Percentiles rank a stretch among this genome's conserved stretches.
Evolutionary conservation across 345 rosid species (phyloP).

Genomic region (Lagerstroemia speciosa): DNA sequence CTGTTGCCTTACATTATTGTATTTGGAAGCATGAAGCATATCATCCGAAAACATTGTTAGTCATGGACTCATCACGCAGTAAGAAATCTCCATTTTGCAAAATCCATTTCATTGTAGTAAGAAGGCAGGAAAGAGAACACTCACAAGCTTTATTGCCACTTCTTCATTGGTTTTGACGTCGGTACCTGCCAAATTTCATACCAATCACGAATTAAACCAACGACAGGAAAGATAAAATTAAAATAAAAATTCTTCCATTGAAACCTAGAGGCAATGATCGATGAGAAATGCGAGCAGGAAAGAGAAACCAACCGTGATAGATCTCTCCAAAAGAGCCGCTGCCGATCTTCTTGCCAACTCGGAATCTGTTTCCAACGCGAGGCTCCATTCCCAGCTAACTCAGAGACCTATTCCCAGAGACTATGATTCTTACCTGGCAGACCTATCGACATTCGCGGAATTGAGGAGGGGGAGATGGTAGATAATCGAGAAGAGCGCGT

Average conservation of each 20-base stretch:
- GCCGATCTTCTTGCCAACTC: constrained; percentile 90
- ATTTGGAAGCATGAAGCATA: not conserved
- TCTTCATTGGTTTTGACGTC: constrained; percentile 92
- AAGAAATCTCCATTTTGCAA: not conserved
- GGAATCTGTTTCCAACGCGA: constrained; percentile 82
- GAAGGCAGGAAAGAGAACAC: constrained; percentile 17
- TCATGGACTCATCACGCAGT: not conserved
- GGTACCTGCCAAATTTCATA: constrained; percentile 41
- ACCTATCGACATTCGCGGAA: not conserved
- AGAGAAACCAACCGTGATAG: constrained; percentile 60
- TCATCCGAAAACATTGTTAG: not conserved
- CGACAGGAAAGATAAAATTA: not conserved
- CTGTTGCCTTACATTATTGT: not conserved
- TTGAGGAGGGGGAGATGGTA: not conserved
- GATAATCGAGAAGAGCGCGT: not conserved
- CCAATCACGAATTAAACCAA: constrained; percentile 11
- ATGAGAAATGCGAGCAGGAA: not conserved
- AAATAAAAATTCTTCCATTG: not conserved
- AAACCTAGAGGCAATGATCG: constrained; percentile 3
- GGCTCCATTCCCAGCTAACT: constrained; percentile 45
- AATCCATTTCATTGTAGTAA: not conserved
- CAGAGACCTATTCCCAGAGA: not conserved
- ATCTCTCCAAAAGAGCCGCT: constrained; percentile 98
- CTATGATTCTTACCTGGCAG: not conserved
- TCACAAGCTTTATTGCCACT: constrained; percentile 96